Evolutionary conservation across 1,139 yeast genomes (phyloP), one percentile per base, ranked within the genome.

Genomic region (Geotrichum siamense): DNA sequence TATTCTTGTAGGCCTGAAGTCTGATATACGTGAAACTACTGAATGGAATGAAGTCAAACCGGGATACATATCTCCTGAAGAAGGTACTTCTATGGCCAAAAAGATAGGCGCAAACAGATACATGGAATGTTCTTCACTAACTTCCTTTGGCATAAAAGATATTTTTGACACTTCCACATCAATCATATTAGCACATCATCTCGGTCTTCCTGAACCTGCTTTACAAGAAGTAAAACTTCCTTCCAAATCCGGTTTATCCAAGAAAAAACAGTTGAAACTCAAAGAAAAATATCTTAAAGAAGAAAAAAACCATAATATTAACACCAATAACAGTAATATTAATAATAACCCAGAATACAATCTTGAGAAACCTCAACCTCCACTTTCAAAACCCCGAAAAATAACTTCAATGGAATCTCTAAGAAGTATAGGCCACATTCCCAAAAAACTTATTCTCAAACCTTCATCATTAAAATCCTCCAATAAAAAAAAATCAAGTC

Each of bases 121-220:
- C 61, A 65, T 84, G 48, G 82, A 81, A 58, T 84, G 94, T 58
- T 81, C 93, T 2, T 84, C 95, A 12, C 81, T 79, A 54, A 68
- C 73, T 25, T 77, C 78, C 71, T 71, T 72, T 50, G 84, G 86
- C 48, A 75, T 86, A 15, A 68, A 70, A 38, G 75, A 77, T 27
- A 79, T 85, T 5, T 87, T 87, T 60, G 74, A 82, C 50, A 52
- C 59, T 13, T 61, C 64, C 20, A 55, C 56, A 15, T 45, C 55
- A 2, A 44, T 54, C 29, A 57, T 57, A 25, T 28, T 55, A 19
- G 48, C 51, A 25, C 54, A 53, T 9, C 48, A 50, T 26, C 30
- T 43, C 10, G 47, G 47, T 13, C 39, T 43, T 21, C 47, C 47
- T 27, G 41, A 38, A 29, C 47, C 47, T 8, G 40, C 47, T 9